A percentile compares a stretch with the other conserved stretches of the same genome.
Evolutionary conservation across 2,329 filamentous ascomycete species (phyloP).

Genomic region (Cladorrhinum sp.): DNA sequence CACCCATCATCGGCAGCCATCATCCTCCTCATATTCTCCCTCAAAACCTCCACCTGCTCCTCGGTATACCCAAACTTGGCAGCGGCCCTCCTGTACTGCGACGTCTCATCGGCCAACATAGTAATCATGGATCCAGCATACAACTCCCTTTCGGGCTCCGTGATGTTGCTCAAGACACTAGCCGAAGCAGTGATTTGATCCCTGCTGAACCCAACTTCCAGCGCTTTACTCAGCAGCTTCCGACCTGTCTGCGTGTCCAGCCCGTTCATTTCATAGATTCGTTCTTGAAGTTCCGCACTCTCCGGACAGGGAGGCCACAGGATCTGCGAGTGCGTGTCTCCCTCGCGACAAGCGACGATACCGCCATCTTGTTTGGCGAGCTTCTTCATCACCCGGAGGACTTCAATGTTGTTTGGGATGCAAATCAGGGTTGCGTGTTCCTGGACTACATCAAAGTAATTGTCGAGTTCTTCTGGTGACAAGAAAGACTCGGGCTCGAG

Average conservation of each 20-base stretch:
- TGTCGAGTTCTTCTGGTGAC: not conserved
- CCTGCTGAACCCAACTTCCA: slow-evolving; percentile 11
- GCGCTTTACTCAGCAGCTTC: slow-evolving; percentile 12
- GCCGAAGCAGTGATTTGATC: slow-evolving; percentile 13
- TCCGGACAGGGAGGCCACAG: slow-evolving; percentile 11
- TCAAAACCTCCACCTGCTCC: slow-evolving; percentile 13
- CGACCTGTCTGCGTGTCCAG: slow-evolving; percentile 14
- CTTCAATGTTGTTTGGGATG: slow-evolving; percentile 14
- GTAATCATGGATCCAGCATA: slow-evolving; percentile 9
- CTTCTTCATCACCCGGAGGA: slow-evolving; percentile 10
- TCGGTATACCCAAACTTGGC: slow-evolving; percentile 10
- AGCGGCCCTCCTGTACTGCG: slow-evolving; percentile 8
- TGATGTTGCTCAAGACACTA: slow-evolving; percentile 13
- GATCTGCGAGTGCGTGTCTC: slow-evolving; percentile 12
- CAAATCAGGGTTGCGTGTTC: slow-evolving; percentile 13
- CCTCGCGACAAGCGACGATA: slow-evolving; percentile 13
- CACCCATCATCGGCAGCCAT: slow-evolving; percentile 15
- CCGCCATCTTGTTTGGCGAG: slow-evolving; percentile 12
- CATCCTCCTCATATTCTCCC: slow-evolving; percentile 13
- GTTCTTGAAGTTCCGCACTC: slow-evolving; percentile 11
- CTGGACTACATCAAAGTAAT: slow-evolving; percentile 11
- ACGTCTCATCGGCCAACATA: slow-evolving; percentile 10
- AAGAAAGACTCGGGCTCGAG: slow-evolving; percentile 10
- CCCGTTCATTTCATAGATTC: slow-evolving; percentile 16
- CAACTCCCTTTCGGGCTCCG: not conserved